A percentile compares a stretch with the other conserved stretches of the same genome.
phyloP scores from a whole-genome alignment of 805 yeast species.

The Metschnikowia cerradonensis region DNA sequence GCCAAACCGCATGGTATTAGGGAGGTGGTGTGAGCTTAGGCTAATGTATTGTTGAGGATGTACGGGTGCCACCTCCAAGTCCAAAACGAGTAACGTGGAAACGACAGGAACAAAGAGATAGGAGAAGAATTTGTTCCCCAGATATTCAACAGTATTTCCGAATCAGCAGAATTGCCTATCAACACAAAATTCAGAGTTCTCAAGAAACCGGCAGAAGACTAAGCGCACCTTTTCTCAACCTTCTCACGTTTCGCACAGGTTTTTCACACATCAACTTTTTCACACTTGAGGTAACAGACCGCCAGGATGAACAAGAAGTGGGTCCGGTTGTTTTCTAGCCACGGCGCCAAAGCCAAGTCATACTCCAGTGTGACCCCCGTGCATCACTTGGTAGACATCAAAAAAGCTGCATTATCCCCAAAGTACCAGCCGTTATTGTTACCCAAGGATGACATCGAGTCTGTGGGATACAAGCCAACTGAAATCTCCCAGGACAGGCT shows the following conservation, averaged over 20 bases:
- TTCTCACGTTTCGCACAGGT: slow-evolving; percentile 4
- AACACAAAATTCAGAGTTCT: neutral
- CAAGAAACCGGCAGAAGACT: neutral
- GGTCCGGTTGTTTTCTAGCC: slow-evolving; percentile 31
- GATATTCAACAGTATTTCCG: neutral
- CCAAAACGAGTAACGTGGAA: neutral
- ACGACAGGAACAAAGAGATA: neutral
- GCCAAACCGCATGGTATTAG: neutral
- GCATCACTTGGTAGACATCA: slow-evolving; percentile 79
- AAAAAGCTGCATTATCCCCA: slow-evolving; percentile 72
- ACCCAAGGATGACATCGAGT: slow-evolving; percentile 70
- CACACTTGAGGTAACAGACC: slow-evolving; percentile 1
- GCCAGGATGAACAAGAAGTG: slow-evolving; percentile 21
- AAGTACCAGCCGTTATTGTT: slow-evolving; percentile 63
- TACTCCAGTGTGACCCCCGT: slow-evolving; percentile 82
- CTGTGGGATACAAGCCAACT: slow-evolving; percentile 73
- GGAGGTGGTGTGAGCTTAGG: neutral
- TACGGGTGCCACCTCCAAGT: neutral
- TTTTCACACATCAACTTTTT: slow-evolving; percentile 10
- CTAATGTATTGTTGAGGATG: neutral
- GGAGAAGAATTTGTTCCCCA: neutral
- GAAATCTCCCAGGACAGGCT: slow-evolving; percentile 78
- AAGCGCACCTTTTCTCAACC: slow-evolving; percentile 5
- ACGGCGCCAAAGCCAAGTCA: slow-evolving; percentile 47
- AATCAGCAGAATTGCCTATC: neutral